phyloP scores from a whole-genome alignment of 2,329 filamentous ascomycete genomes.

The Didymella pomorum region DNA sequence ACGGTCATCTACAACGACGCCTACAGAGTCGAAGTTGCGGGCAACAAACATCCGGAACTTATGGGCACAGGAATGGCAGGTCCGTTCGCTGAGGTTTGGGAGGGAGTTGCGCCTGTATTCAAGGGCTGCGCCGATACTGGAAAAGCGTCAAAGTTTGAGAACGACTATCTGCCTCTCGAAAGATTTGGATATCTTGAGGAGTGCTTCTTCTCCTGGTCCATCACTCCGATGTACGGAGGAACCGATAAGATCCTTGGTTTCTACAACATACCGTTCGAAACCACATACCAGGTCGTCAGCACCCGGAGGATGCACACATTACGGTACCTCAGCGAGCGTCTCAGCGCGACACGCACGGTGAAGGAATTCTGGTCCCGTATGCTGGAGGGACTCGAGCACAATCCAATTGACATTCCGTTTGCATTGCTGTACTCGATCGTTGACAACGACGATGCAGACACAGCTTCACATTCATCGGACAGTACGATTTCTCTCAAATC shows the following conservation, averaged over 20 bases:
- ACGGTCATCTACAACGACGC: conserved; percentile 53
- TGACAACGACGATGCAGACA: conserved; percentile 39
- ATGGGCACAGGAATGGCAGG: conserved; percentile 46
- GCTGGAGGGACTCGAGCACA: conserved; percentile 57
- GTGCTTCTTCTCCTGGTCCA: conserved; percentile 56
- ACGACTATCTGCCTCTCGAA: conserved; percentile 42
- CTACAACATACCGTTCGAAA: conserved; percentile 48
- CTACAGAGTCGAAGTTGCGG: conserved; percentile 45
- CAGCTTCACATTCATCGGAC: conserved; percentile 37
- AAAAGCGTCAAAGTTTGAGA: conserved; percentile 37
- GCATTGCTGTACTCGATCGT: conserved; percentile 44
- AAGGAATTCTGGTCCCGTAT: conserved; percentile 59
- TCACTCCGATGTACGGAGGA: conserved; percentile 51
- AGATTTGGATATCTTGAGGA: conserved; percentile 43
- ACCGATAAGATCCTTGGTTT: conserved; percentile 45
- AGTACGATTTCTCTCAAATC: conserved; percentile 39
- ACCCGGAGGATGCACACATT: conserved; percentile 52
- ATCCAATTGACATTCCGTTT: conserved; percentile 44
- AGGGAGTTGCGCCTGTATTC: conserved; percentile 47
- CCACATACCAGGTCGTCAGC: conserved; percentile 50
- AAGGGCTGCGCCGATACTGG: conserved; percentile 42
- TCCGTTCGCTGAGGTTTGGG: conserved; percentile 52
- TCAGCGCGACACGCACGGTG: conserved; percentile 40
- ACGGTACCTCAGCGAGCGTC: conserved; percentile 49
- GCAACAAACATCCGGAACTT: conserved; percentile 41